Base-by-base conservation (phyloP, 345 rosid genomes). In the Triadica sebifera region DNA sequence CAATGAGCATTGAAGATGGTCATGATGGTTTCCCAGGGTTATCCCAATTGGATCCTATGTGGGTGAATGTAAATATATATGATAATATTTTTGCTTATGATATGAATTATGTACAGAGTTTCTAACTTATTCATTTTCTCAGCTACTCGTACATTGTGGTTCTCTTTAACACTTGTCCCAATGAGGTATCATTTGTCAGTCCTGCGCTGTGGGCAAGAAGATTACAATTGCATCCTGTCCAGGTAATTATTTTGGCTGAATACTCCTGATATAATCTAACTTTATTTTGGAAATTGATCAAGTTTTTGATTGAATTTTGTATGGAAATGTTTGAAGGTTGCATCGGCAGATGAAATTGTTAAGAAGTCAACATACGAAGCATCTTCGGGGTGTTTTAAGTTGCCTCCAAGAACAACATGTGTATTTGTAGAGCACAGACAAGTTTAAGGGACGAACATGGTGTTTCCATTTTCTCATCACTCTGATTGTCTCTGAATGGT, bases 1-100 rank as follows among this genome's bases (percentile, higher is more conserved):
- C 83, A 76, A 89, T 92, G 93, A 89, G 94, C 85, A 85, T 95
- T 79, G 97, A 95, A 85, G 98, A 91, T 84, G 94, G 94, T 57
- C 79, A 77, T 51, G 79, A 82, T 79, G 93, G 87, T 74, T 70
- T 76, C 65, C 85, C 89, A 1, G 90, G 90, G 70, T 69, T 90
- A 76, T 79, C 93, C 70, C 92, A 86, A 77, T 83, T 91, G 70
- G 98, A 95, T 85, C 84, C 90, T 37, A 62, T 67, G 97, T 92
- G 81, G 64, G 98, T 82, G 49, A 22, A 73, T 39, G 55, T 24
- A 56, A 37, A 52, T 39, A 2, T 34, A 15, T 57, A 3, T 58
- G 38, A 20, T 19, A 47, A 29, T 59, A 12, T 55, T 4, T 56
- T n/a, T 8, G 38, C 45, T 61, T 49, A 9, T 69, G 61, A 68